These are phyloP conservation scores for Ampelocalamus luodianensis DNA, from an alignment of 176 grass and related monocot species.

Conservation along the genomic window DNA sequence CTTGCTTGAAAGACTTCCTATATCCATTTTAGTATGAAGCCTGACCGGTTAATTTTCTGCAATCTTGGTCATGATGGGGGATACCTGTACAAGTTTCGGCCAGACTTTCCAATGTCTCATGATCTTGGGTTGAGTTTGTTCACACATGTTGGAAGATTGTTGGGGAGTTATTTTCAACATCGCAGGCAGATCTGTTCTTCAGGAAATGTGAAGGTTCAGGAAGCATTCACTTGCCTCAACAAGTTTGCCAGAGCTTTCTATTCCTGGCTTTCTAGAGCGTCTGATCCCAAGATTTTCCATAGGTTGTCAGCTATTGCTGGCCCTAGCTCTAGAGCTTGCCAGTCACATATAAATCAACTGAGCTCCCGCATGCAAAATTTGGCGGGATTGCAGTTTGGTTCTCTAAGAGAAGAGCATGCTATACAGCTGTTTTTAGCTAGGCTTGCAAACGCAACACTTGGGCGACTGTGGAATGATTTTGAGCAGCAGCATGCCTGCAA, in stretches of 20 bases:
- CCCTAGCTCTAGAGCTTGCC: constrained; percentile 39
- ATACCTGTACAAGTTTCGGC: constrained; percentile 52
- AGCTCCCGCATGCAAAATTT: constrained; percentile 62
- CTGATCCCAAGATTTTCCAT: constrained; percentile 57
- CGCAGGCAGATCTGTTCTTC: constrained; percentile 64
- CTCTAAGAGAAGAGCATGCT: constrained; percentile 56
- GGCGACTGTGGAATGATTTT: constrained; percentile 64
- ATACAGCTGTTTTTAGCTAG: constrained; percentile 60
- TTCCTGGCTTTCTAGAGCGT: constrained; percentile 63
- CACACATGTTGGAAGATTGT: constrained; percentile 60
- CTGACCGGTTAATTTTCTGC: constrained; percentile 50
- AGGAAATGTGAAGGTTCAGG: constrained; percentile 61
- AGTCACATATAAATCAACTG: constrained; percentile 56
- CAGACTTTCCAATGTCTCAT: constrained; percentile 66
- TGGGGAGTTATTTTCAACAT: constrained; percentile 60
- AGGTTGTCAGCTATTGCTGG: constrained; percentile 40
- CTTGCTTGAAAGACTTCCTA: constrained; percentile 24
- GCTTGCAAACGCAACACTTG: constrained; percentile 60
- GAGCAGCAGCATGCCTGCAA: constrained; percentile 51
- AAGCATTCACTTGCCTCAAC: constrained; percentile 63
- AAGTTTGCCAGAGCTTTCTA: constrained; percentile 78
- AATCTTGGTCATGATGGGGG: constrained; percentile 57
- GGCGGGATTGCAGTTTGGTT: constrained; percentile 56
- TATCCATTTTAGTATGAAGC: constrained; percentile 62
- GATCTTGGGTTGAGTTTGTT: constrained; percentile 61